A percentile compares a stretch with the other conserved stretches of the same genome.
Evolutionary conservation across 1,284 basidiomycete genomes (phyloP).

Genomic region (Filobasidium uniguttulatum): DNA sequence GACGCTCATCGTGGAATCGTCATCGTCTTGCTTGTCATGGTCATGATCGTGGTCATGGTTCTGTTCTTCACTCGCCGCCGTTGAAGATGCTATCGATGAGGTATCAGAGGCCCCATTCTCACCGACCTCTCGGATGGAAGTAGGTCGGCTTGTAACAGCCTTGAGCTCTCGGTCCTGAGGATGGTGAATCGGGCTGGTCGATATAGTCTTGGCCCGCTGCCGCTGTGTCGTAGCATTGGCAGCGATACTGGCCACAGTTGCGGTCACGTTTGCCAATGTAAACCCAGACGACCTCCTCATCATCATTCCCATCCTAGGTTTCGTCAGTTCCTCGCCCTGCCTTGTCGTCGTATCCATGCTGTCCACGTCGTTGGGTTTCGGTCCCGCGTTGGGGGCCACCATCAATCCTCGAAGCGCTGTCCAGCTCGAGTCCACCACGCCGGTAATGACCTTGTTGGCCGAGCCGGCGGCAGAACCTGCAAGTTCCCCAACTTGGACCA

Average conservation of each 20-base stretch:
- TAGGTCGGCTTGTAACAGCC: conserved; percentile 31
- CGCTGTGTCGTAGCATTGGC: conserved; percentile 28
- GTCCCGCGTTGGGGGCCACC: conserved; percentile 18
- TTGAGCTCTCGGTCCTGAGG: conserved; percentile 27
- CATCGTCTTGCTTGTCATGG: conserved; percentile 30
- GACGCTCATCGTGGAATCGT: conserved; percentile 17
- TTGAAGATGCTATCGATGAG: not conserved
- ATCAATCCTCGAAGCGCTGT: conserved; percentile 59
- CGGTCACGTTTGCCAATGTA: conserved; percentile 64
- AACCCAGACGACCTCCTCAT: conserved; percentile 58
- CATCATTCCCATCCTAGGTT: conserved; percentile 45
- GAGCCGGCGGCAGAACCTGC: conserved; percentile 47
- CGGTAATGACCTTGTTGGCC: conserved; percentile 68
- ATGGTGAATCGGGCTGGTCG: conserved; percentile 19
- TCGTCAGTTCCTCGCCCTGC: conserved; percentile 38
- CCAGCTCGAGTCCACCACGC: conserved; percentile 71
- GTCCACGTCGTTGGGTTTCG: conserved; percentile 8
- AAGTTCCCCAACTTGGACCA: conserved; percentile 69
- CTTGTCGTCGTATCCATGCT: not conserved
- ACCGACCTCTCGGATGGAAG: conserved; percentile 23
- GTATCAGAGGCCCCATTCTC: conserved; percentile 10
- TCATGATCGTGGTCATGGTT: conserved; percentile 19
- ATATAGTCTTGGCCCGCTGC: conserved; percentile 18
- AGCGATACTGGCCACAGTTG: conserved; percentile 45
- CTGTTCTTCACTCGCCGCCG: too few relatives aligned